Base-by-base conservation (phyloP, 805 yeast genomes). In the Wickerhamomyces canadensis region DNA sequence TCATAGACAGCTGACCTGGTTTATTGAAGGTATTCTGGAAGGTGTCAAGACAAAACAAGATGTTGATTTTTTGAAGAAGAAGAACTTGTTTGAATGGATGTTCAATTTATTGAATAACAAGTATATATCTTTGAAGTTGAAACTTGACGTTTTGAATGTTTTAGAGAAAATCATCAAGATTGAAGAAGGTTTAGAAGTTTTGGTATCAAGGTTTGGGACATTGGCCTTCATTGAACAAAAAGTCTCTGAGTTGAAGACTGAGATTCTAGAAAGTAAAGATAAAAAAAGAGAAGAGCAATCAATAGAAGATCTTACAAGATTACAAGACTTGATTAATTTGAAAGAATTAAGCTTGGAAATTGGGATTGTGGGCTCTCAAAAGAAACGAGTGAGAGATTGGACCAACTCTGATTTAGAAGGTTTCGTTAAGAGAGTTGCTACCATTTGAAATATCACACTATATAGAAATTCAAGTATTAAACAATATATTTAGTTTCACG, bases 61-160 rank as follows among this genome's bases (percentile, higher is more conserved):
- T 52, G 65, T 84, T 35, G 60, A 66, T 19, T 53, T 77, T 2
- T 55, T 84, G 37, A 66, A 70, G 41, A 64, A 61, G 34, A 69
- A 64, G 37, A 80, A 78, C 6, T 68, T 82, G 3, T 57, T 86
- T 38, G 96, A 87, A 45, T 78, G 87, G 79, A 44, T 75, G 2
- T 47, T 82, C 51, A 76, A 78, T 41, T 58, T 82, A 37, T 44
- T 62, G 26, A 68, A 68, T 42, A 68, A 80, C 6, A 79, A 82
- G 24, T 77, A 68, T 46, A 41, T 68, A 19, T 13, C 24, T 4
- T 5, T n/a, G 6, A 29, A 19, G 17, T 13, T 29, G 16, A 18
- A 29, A 19, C 24, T 29, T 19, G 12, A 6, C 12, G n/a, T 29
- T 9, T 29, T 29, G 19, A 29, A 16, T 19, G 13, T 29, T 5